Evolutionary conservation across 31 red algal genomes (phyloP), one percentile per base, ranked within the genome.

Genomic region (Asparagopsis taxiformis): DNA sequence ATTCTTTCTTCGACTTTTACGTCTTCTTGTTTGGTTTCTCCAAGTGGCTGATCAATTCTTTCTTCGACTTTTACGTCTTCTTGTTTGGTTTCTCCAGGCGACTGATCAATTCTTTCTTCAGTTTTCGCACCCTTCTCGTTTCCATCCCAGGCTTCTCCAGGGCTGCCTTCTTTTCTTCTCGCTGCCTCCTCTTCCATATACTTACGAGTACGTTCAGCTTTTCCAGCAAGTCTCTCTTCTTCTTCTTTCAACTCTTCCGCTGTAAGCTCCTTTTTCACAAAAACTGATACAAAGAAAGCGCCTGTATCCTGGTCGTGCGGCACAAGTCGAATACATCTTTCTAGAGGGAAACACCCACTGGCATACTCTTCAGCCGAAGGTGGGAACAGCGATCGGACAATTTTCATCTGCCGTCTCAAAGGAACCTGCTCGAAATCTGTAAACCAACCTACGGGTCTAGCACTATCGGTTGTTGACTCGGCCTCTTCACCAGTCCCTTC

Each of bases 251-350:
- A 6, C 50, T 36, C 35, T 65, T 58, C 8, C 61, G 38, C 13
- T 62, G 44, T 39, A 31, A 49, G 1, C 41, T 25, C 29, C 31
- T 58, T 55, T 60, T 91, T 91, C 32, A 82, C 17, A 21, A 97
- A 76, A 3, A 96, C 85, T 3, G 93, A 81, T 33, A 97, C 82
- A 57, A 97, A 97, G 44, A 97, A 97, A 10, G 66, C 93, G 7
- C 93, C 88, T 36, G 93, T 91, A 41, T 97, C 88, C 21, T 88
- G 71, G 77, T 97, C 93, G 66, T 97, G 93, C 32, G 93, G 93
- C 48, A 97, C 64, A 19, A 97, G 51, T 41, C 93, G 73, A 41
- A 97, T 66, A 44, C 93, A 97, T 3, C 62, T 70, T 0, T 85
- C 31, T 24, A 96, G 52, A 15, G 66, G 57, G 59, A 96, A 72